Conservation (phyloP, 495 filamentous ascomycete species). For the Platismatia glauca region DNA sequence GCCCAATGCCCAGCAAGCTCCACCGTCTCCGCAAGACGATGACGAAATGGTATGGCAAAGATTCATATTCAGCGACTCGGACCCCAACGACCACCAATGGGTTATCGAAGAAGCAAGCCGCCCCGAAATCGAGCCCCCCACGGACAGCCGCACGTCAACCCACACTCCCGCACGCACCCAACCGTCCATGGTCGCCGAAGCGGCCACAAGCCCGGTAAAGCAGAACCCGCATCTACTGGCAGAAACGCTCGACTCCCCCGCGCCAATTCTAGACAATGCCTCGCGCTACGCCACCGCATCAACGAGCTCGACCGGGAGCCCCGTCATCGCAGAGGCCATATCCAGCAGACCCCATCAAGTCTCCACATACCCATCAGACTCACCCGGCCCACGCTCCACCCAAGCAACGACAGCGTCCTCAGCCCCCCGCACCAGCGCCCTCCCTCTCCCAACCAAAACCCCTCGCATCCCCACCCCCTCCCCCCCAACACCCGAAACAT, state of each 20-base stretch:
- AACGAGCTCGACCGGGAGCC: neutral
- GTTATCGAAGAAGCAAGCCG: constrained; percentile 9
- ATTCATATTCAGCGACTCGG: constrained; percentile 22
- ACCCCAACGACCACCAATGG: constrained; percentile 15
- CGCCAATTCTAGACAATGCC: neutral
- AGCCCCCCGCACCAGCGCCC: neutral
- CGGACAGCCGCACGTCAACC: neutral
- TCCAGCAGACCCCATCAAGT: neutral
- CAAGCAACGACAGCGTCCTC: neutral
- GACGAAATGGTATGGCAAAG: constrained; percentile 19
- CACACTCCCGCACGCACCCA: constrained; percentile 7
- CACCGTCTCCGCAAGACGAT: constrained; percentile 13
- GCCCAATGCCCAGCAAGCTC: neutral
- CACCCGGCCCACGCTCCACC: neutral
- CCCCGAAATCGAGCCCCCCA: neutral
- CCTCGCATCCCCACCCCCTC: neutral
- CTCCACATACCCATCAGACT: neutral
- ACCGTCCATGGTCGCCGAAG: constrained; percentile 17
- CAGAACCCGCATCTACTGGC: constrained; percentile 18
- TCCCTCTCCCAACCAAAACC: neutral
- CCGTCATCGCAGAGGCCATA: neutral
- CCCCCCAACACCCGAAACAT: neutral
- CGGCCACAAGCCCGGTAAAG: constrained; percentile 18
- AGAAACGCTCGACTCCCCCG: neutral
- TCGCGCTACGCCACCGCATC: neutral